phyloP scores from a whole-genome alignment of 1,284 basidiomycete species.

The Ustilago nuda region DNA sequence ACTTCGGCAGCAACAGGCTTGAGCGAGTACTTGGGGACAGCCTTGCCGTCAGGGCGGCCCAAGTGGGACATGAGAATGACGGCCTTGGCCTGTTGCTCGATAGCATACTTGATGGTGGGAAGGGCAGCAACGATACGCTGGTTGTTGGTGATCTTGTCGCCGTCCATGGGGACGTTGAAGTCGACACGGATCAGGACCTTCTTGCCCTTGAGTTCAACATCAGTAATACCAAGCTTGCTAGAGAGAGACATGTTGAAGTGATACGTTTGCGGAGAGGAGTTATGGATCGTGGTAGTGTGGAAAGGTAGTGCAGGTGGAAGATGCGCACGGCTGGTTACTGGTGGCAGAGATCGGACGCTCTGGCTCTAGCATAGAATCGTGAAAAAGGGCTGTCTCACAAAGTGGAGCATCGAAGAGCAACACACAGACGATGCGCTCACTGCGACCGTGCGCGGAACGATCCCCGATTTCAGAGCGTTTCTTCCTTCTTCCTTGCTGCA shows the following conservation, averaged over 20 bases:
- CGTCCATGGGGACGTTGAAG: slow-evolving; percentile 93
- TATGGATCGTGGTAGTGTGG: slow-evolving; percentile 4
- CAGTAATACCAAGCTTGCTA: slow-evolving; percentile 82
- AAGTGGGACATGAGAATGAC: slow-evolving; percentile 98
- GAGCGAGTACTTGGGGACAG: slow-evolving; percentile 89
- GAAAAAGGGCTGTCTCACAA: slow-evolving; percentile 23
- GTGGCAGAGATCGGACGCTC: slow-evolving; percentile 10
- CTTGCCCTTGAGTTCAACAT: slow-evolving; percentile 88
- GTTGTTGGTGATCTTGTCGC: slow-evolving; percentile 92
- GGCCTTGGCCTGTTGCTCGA: slow-evolving; percentile 84
- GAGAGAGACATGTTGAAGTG: slow-evolving; percentile 86
- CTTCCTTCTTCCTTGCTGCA: slow-evolving; percentile 4
- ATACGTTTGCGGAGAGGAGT: not conserved
- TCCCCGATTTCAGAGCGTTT: slow-evolving; percentile 9
- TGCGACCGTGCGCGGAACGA: slow-evolving; percentile 15
- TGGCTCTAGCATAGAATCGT: slow-evolving; percentile 6
- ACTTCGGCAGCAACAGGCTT: slow-evolving; percentile 78
- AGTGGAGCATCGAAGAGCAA: slow-evolving; percentile 27
- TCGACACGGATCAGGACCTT: slow-evolving; percentile 81
- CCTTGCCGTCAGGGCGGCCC: slow-evolving; percentile 94
- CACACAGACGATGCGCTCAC: not conserved
- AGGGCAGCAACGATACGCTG: slow-evolving; percentile 93
- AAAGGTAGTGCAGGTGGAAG: not conserved
- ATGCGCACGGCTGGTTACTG: slow-evolving; percentile 4
- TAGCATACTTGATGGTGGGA: slow-evolving; percentile 93